These are phyloP conservation scores for Nakazawaea peltata DNA, from an alignment of 805 yeast species.

Conservation along the genomic window DNA sequence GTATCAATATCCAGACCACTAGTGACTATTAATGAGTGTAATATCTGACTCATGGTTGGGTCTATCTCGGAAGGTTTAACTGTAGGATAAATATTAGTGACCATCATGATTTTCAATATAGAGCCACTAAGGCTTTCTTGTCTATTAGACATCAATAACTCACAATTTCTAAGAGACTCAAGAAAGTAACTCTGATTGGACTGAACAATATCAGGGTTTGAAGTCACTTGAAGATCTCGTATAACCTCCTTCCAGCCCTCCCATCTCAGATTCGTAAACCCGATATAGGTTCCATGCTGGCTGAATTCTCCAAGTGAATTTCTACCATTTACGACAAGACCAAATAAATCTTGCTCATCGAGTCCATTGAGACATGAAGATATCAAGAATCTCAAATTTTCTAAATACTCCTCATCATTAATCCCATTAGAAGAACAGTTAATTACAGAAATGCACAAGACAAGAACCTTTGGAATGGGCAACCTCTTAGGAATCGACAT, in stretches of 20 bases:
- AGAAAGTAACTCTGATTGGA: too few species aligned
- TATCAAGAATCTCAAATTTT: neutral
- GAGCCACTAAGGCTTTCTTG: too few species aligned
- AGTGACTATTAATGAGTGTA: too few species aligned
- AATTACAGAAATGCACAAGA: too few species aligned
- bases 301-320: conserved; percentile 3
- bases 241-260: conserved; percentile 7
- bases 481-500: conserved; percentile 5
- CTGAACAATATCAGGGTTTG: too few species aligned
- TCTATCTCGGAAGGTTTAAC: too few species aligned
- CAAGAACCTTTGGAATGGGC: conserved; percentile 3
- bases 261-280: conserved; percentile 6
- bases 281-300: conserved; percentile 3
- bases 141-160: too few species aligned
- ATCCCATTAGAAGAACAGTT: neutral
- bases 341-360: conserved; percentile 3
- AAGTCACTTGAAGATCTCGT: neutral
- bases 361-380: neutral
- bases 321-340: conserved; percentile 8
- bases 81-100: too few species aligned
- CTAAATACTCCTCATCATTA: neutral
- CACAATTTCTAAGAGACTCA: too few species aligned
- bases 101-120: too few species aligned
- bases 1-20: too few species aligned
- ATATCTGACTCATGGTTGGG: too few species aligned